phyloP scores from a whole-genome alignment of 2,329 filamentous ascomycete genomes.

The Paradendryphiella salina region DNA sequence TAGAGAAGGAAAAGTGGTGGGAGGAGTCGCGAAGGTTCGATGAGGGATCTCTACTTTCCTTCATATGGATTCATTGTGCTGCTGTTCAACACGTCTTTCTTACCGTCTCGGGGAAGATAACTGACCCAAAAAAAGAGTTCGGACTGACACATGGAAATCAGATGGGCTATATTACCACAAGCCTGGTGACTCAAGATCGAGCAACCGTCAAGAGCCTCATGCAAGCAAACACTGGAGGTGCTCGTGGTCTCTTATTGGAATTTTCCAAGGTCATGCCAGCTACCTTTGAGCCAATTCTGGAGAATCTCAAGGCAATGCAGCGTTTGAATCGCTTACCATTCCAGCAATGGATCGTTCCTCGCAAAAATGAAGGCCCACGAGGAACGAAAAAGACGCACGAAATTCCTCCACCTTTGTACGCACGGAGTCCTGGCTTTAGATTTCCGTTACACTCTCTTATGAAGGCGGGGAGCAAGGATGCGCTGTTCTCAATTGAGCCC shows the following conservation, averaged over 20 bases:
- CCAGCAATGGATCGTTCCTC: constrained; percentile 33
- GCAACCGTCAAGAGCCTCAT: constrained; percentile 17
- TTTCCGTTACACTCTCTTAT: constrained; percentile 28
- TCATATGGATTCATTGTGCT: constrained; percentile 19
- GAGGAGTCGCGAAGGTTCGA: constrained; percentile 32
- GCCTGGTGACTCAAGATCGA: constrained; percentile 22
- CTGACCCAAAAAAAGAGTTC: constrained; percentile 10
- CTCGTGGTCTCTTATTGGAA: constrained; percentile 30
- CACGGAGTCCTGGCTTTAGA: constrained; percentile 22
- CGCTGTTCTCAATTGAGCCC: constrained; percentile 13
- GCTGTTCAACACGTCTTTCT: constrained; percentile 34
- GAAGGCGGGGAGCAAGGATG: not conserved
- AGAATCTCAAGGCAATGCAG: constrained; percentile 34
- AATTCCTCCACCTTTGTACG: constrained; percentile 36
- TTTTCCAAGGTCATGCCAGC: constrained; percentile 35
- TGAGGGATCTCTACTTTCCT: constrained; percentile 34
- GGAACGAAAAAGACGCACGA: constrained; percentile 5
- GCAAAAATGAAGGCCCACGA: not conserved
- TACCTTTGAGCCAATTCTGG: constrained; percentile 37
- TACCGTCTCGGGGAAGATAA: constrained; percentile 20
- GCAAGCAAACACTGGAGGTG: constrained; percentile 11
- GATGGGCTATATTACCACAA: constrained; percentile 19
- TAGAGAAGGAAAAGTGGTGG: constrained; percentile 34
- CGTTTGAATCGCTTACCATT: constrained; percentile 32
- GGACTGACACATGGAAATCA: constrained; percentile 12